Evolutionary conservation across 2,329 filamentous ascomycete genomes (phyloP), one percentile per base, ranked within the genome.

Genomic region (Saccharata proteae): DNA sequence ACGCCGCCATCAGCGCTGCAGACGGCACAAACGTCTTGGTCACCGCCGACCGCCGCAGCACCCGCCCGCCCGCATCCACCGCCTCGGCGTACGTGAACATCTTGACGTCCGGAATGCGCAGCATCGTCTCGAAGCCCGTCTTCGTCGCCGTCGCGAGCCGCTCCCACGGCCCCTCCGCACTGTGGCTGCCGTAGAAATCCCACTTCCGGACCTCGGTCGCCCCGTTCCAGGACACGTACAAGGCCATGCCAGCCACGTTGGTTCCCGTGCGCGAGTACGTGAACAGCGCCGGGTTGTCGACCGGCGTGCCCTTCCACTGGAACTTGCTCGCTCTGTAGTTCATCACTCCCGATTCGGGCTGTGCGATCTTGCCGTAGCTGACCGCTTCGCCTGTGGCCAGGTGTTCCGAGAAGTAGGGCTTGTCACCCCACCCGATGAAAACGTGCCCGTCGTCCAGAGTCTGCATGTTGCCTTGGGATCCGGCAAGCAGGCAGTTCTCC

Each of bases 321-420:
- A 58, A 64, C 42, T 67, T 69, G 47, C 65, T 66, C 3, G 61
- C 62, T 18, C 70, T 62, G 41, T 75, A 76, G 31, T 64, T 69
- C 42, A 65, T 59, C 3, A 67, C 59, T 4, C 45, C 26, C 48
- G 51, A 30, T 10, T 38, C 26, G 16, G 38, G 35, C 2, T 21
- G 25, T 27, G 42, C 59, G 42, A 71, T 54, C 42, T 67, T 65
- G 5, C 53, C 58, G 36, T 74, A 65, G 54, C 71, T 71, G 12
- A 74, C 52, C 3, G 64, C 46, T 6, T 58, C 48, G 6, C 69
- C 69, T n/a, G 64, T 58, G 2, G 52, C 41, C 0, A 55, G 54
- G 41, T 66, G 43, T 32, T 64, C 60, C 5, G 59, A 61, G n/a
- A 56, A 55, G 26, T 59, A 52, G 1, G 49, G 45, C 17, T 52